phyloP scores from a whole-genome alignment of 257 asterid species.

The Primulina huaijiensis region DNA sequence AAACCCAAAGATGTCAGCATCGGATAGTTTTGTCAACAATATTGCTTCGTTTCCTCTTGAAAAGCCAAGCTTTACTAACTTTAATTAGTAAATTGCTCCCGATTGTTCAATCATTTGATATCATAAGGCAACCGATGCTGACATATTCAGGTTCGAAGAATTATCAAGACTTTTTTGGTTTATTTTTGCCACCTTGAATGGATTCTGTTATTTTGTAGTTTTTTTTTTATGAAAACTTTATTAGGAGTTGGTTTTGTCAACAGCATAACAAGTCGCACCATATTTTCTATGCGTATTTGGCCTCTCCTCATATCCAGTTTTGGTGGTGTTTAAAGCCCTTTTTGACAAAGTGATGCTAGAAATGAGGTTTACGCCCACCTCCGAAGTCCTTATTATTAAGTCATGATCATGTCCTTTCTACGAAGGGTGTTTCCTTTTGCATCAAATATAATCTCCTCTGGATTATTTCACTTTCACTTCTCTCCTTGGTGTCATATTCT shows the following conservation, averaged over 20 bases:
- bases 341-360: conserved; percentile 21
- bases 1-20: no score
- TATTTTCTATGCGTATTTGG: conserved; percentile 15
- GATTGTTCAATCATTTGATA: no score
- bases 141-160: no score
- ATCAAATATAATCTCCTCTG: background rate
- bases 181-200: no score
- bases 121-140: no score
- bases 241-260: conserved; percentile 24
- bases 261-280: background rate
- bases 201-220: no score
- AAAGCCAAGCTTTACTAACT: no score
- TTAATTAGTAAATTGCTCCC: no score
- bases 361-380: conserved; percentile 43
- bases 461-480: background rate
- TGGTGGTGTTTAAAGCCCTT: conserved; percentile 47
- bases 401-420: background rate
- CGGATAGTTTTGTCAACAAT: no score
- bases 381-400: background rate
- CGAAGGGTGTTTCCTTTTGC: background rate
- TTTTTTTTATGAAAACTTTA: background rate
- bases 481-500: background rate
- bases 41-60: no score
- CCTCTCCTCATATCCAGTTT: conserved; percentile 35
- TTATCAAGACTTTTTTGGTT: no score